These are phyloP conservation scores for Ziziphus jujuba DNA, from an alignment of 306 rosid genomes.

Conservation along the genomic window DNA sequence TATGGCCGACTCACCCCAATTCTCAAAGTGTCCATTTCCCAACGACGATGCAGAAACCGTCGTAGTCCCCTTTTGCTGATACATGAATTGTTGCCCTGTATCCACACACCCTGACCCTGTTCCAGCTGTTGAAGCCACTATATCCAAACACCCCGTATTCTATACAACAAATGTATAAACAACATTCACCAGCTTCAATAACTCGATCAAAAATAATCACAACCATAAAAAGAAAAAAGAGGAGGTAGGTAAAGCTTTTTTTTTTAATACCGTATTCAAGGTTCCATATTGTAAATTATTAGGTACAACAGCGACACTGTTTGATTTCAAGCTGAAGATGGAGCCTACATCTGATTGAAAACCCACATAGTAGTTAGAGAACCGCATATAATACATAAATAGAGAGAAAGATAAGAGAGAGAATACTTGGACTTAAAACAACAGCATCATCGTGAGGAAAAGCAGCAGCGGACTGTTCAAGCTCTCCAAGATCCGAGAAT, in stretches of 20 bases:
- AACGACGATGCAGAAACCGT: slow-evolving; percentile 32
- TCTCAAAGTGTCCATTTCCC: slow-evolving; percentile 69
- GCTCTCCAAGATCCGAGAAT: slow-evolving; percentile 65
- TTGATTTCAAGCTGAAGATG: slow-evolving; percentile 58
- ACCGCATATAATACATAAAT: not conserved
- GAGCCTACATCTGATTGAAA: slow-evolving; percentile 44
- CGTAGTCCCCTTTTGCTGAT: slow-evolving; percentile 35
- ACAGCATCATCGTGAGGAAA: slow-evolving; percentile 65
- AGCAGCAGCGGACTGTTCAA: slow-evolving; percentile 57
- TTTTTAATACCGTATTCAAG: slow-evolving; percentile 48
- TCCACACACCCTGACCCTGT: slow-evolving; percentile 48
- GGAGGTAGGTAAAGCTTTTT: slow-evolving; percentile 1
- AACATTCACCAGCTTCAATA: not conserved
- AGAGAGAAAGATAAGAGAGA: slow-evolving; percentile 3
- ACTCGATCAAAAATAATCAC: not conserved
- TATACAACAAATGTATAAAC: slow-evolving; percentile 18
- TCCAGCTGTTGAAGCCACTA: slow-evolving; percentile 37
- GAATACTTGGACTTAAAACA: slow-evolving; percentile 79
- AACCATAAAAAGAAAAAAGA: not conserved
- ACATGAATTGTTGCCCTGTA: slow-evolving; percentile 42
- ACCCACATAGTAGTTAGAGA: slow-evolving; percentile 9
- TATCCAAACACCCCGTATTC: slow-evolving; percentile 47
- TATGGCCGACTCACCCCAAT: slow-evolving; percentile 74
- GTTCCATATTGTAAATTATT: slow-evolving; percentile 52
- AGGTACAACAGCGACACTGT: slow-evolving; percentile 45